Percentiles rank a stretch among this genome's conserved stretches.
Conservation (phyloP, 345 rosid genomes). For the Garcia nutans region DNA sequence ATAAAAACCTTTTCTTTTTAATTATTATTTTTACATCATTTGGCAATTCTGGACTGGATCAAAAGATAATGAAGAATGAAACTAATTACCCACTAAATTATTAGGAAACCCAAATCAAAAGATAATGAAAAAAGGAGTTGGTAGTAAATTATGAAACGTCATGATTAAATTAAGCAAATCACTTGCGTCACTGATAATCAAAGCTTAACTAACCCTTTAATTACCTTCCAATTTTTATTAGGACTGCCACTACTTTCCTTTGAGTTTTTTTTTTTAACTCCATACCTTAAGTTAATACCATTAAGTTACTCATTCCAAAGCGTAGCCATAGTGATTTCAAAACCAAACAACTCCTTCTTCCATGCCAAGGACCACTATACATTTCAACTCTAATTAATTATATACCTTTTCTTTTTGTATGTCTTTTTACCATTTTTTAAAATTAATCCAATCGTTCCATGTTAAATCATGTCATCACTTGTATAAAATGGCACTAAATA, state of each 20-base stretch:
- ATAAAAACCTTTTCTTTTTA: neutral
- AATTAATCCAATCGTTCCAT: no score
- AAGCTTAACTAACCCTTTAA: constrained; percentile 17
- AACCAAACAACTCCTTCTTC: constrained; percentile 8
- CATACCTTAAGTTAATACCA: constrained; percentile 11
- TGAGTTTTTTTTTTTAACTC: constrained; percentile 19
- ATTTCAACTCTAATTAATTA: neutral
- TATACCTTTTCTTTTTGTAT: no score
- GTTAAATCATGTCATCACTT: no score
- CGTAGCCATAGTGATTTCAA: neutral
- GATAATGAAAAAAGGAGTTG: no score
- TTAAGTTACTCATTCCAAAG: neutral
- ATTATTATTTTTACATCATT: neutral
- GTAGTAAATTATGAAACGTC: neutral
- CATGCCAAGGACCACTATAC: neutral
- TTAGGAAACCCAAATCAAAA: no score
- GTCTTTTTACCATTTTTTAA: no score
- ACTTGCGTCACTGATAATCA: constrained; percentile 16
- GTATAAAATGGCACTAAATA: no score
- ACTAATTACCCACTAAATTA: no score
- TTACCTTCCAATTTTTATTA: constrained; percentile 6
- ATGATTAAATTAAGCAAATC: constrained; percentile 5
- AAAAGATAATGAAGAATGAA: no score
- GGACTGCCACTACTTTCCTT: constrained; percentile 8
- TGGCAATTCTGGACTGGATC: no score